phyloP scores from a whole-genome alignment of 345 rosid species.

The Kandelia obovata region DNA sequence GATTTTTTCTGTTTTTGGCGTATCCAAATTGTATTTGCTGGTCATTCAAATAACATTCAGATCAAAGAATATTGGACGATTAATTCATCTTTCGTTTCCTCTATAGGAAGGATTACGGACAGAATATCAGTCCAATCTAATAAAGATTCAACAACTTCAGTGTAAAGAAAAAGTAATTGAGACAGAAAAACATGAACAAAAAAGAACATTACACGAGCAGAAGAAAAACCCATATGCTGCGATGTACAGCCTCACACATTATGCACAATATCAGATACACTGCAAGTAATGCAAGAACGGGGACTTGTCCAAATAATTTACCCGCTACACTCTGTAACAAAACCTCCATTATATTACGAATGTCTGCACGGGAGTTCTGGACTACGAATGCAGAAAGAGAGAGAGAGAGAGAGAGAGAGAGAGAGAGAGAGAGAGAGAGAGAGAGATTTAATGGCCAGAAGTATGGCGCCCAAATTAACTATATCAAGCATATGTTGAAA shows the following conservation, averaged over 20 bases:
- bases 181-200: neutral
- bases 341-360: slow-evolving; percentile 13
- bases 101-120: neutral
- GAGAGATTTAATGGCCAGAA: neutral
- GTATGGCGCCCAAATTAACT: no score
- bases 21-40: no score
- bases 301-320: slow-evolving; percentile 21
- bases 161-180: neutral
- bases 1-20: no score
- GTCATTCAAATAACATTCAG: no score
- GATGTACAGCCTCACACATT: slow-evolving; percentile 15
- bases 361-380: slow-evolving; percentile 3
- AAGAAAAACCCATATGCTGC: neutral
- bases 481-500: no score
- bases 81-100: no score
- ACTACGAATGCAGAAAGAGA: neutral
- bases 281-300: slow-evolving; percentile 11
- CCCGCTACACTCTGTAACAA: slow-evolving; percentile 5
- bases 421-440: neutral
- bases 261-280: slow-evolving; percentile 32
- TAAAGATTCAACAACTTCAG: neutral
- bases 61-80: no score
- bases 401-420: neutral
- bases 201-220: neutral
- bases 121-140: neutral